These are phyloP conservation scores for Fusarium algeriense DNA, from an alignment of 2,329 filamentous ascomycete genomes.

Conservation along the genomic window DNA sequence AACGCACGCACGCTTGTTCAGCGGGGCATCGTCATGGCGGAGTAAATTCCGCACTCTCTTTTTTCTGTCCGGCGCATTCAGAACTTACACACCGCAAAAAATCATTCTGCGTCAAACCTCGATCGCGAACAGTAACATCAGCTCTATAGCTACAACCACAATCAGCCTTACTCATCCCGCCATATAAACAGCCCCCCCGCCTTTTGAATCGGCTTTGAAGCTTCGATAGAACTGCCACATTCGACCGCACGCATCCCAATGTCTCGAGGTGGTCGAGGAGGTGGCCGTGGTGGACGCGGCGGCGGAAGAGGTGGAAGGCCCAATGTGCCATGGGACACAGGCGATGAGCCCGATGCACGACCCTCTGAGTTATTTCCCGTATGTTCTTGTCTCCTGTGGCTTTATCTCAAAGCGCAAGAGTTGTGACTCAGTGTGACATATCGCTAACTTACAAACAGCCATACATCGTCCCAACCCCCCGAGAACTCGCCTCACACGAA, in stretches of 20 bases:
- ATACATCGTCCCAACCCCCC: conserved; percentile 62
- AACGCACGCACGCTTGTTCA: background rate
- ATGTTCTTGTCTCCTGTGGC: conserved; percentile 37
- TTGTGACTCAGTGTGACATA: background rate
- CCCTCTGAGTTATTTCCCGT: conserved; percentile 72
- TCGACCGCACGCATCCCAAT: conserved; percentile 49
- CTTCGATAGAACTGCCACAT: background rate
- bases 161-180: background rate
- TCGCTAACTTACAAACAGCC: conserved; percentile 53
- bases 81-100: conserved; percentile 43
- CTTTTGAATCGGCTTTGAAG: background rate
- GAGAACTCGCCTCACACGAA: conserved; percentile 59
- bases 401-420: background rate
- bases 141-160: conserved; percentile 7
- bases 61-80: conserved; percentile 24
- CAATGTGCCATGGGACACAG: conserved; percentile 64
- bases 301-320: conserved; percentile 61
- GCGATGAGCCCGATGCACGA: conserved; percentile 67
- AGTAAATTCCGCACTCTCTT: conserved; percentile 35
- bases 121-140: conserved; percentile 12
- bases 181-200: background rate
- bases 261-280: conserved; percentile 67
- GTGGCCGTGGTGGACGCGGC: conserved; percentile 63
- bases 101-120: conserved; percentile 34
- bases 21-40: conserved; percentile 37